These are phyloP conservation scores for Kwoniella europaea DNA, from an alignment of 768 basidiomycete genomes.

Conservation along the genomic window DNA sequence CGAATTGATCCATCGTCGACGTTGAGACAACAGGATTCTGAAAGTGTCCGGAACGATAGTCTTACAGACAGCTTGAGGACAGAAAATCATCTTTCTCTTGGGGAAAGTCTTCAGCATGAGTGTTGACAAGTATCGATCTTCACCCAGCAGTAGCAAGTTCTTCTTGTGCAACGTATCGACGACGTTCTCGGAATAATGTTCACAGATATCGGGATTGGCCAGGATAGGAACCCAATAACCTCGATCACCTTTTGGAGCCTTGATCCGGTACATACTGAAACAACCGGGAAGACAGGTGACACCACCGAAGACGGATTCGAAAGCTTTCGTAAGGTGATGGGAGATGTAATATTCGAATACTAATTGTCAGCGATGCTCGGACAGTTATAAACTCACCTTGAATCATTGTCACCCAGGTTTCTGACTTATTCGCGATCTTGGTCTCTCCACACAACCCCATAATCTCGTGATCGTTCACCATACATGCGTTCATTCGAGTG, in stretches of 20 bases:
- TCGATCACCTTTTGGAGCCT: conserved; percentile 92
- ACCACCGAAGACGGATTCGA: conserved; percentile 99
- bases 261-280: conserved; percentile 99
- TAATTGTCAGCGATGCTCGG: conserved; percentile 55
- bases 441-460: conserved; percentile 99
- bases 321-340: conserved; percentile 97
- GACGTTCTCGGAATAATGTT: conserved; percentile 98
- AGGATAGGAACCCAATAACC: conserved; percentile 99
- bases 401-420: conserved; percentile 99
- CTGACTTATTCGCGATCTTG: conserved; percentile 98
- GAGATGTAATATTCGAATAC: conserved; percentile 99
- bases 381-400: conserved; percentile 72
- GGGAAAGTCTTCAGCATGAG: conserved; percentile 99
- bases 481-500: conserved; percentile 92
- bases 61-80: conserved; percentile 98
- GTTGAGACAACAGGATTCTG: conserved; percentile 87
- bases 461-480: conserved; percentile 96
- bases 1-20: conserved; percentile 99
- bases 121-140: conserved; percentile 98
- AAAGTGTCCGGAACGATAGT: conserved; percentile 98
- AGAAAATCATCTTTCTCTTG: conserved; percentile 98
- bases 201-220: conserved; percentile 97
- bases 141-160: conserved; percentile 93
- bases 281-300: conserved; percentile 99
- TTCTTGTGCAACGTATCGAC: conserved; percentile 99